These are phyloP conservation scores for Aspergillus biplanus DNA, from an alignment of 495 filamentous ascomycete genomes.

Conservation along the genomic window DNA sequence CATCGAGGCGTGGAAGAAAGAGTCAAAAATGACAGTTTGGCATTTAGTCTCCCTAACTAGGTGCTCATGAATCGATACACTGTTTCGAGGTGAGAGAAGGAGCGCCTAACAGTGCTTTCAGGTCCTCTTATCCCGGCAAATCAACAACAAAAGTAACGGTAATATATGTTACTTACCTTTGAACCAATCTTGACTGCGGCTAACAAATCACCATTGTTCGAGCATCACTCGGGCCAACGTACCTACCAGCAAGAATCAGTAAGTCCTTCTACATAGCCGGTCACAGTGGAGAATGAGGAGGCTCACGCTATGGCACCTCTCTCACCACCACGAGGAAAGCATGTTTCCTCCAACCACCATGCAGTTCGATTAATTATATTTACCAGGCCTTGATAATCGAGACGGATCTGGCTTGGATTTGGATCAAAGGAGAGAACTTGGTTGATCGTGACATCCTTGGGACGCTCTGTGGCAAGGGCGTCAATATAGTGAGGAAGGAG, in stretches of 20 bases:
- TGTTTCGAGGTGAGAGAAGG: constrained; percentile 17
- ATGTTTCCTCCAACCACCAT: constrained; percentile 39
- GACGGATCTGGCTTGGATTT: not conserved
- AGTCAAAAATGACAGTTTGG: constrained; percentile 11
- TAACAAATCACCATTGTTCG: constrained; percentile 12
- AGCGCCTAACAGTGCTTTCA: not conserved
- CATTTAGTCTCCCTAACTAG: constrained; percentile 9
- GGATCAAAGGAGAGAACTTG: constrained; percentile 8
- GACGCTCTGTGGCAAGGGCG: not conserved
- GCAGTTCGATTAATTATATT: constrained; percentile 53
- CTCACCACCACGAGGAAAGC: not conserved
- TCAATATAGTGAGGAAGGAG: constrained; percentile 19
- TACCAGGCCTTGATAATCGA: constrained; percentile 48
- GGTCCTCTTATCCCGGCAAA: not conserved
- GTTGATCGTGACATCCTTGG: constrained; percentile 8
- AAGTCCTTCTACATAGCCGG: not conserved
- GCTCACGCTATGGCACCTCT: constrained; percentile 12
- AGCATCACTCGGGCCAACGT: constrained; percentile 31
- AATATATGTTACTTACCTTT: constrained; percentile 6
- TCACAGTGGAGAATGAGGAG: not conserved
- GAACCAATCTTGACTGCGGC: constrained; percentile 30
- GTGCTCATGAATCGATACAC: constrained; percentile 13
- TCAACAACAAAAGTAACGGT: no score
- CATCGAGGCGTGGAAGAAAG: not conserved
- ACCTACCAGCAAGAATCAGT: not conserved